Conservation (phyloP, 352 stramenopile genomes). For the Phytophthora quininea region DNA sequence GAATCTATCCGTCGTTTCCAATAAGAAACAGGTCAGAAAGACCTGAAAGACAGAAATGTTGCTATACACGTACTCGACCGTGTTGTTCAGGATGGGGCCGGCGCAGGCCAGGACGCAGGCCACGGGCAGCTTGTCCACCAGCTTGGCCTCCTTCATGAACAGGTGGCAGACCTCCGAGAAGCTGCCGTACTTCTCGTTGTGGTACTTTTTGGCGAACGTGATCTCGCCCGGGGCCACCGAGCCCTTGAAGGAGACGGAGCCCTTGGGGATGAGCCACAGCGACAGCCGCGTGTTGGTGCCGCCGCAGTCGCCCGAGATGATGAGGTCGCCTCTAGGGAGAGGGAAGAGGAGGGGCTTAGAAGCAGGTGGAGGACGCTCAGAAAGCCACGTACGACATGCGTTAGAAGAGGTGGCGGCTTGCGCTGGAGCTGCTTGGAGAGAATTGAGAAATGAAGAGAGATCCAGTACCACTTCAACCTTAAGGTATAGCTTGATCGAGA, state of each 20-base stretch:
- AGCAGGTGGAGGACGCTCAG: too few relatives aligned
- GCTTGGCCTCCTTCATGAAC: slow-evolving; percentile 92
- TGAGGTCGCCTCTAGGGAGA: neutral
- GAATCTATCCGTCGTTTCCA: slow-evolving; percentile 35
- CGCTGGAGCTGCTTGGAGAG: too few relatives aligned
- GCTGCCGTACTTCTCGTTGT: slow-evolving; percentile 77
- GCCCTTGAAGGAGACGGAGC: slow-evolving; percentile 38
- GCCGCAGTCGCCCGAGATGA: slow-evolving; percentile 90
- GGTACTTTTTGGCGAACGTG: slow-evolving; percentile 81
- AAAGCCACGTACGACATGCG: too few relatives aligned
- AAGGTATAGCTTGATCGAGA: too few relatives aligned
- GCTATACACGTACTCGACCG: slow-evolving; percentile 31
- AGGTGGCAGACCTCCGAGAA: slow-evolving; percentile 89
- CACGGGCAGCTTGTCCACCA: slow-evolving; percentile 56
- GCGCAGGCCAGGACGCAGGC: slow-evolving; percentile 71
- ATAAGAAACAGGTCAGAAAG: too few relatives aligned
- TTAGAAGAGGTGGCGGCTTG: too few relatives aligned
- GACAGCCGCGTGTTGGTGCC: slow-evolving; percentile 96
- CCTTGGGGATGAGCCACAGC: slow-evolving; percentile 70
- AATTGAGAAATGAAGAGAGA: too few relatives aligned
- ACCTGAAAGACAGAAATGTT: too few relatives aligned
- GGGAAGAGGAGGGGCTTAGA: too few relatives aligned
- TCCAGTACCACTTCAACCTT: too few relatives aligned
- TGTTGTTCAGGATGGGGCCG: slow-evolving; percentile 73
- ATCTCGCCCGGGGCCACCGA: slow-evolving; percentile 69